These are phyloP conservation scores for Poterioochromonas sp. DNA, from an alignment of 352 stramenopile species.

Conservation along the genomic window DNA sequence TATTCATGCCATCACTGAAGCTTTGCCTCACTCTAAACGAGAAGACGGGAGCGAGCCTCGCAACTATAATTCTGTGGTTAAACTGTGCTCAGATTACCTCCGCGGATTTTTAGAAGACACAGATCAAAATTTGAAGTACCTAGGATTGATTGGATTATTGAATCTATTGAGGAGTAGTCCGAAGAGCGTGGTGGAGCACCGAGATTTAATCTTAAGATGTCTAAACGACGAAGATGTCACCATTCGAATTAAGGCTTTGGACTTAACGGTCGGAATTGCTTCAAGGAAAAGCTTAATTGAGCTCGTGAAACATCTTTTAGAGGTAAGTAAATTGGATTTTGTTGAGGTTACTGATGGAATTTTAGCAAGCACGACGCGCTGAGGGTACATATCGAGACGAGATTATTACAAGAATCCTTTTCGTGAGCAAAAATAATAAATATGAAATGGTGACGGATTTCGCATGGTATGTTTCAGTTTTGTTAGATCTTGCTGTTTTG, in stretches of 20 bases:
- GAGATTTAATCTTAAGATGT: slow-evolving; percentile 88
- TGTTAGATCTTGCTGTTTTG: slow-evolving; percentile 84
- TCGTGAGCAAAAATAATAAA: slow-evolving; percentile 92
- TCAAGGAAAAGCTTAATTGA: slow-evolving; percentile 87
- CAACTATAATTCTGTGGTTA: slow-evolving; percentile 81
- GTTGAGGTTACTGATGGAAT: background rate
- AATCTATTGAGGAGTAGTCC: slow-evolving; percentile 91
- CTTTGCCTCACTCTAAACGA: slow-evolving; percentile 89
- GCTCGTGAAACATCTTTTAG: slow-evolving; percentile 87
- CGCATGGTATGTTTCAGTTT: slow-evolving; percentile 93
- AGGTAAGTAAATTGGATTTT: background rate
- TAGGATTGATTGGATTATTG: slow-evolving; percentile 90
- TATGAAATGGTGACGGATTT: slow-evolving; percentile 95
- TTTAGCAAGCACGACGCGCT: slow-evolving; percentile 77
- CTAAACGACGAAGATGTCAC: slow-evolving; percentile 96
- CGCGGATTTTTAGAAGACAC: slow-evolving; percentile 88
- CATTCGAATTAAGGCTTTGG: slow-evolving; percentile 90
- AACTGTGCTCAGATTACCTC: slow-evolving; percentile 88
- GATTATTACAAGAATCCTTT: slow-evolving; percentile 86
- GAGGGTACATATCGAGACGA: slow-evolving; percentile 73
- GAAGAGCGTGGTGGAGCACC: slow-evolving; percentile 83
- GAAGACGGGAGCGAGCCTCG: slow-evolving; percentile 83
- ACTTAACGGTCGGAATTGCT: slow-evolving; percentile 86
- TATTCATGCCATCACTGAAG: slow-evolving; percentile 90
- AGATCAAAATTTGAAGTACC: slow-evolving; percentile 98